Base-by-base conservation (phyloP, 305 asterid genomes). In the Fraxinus greggii region DNA sequence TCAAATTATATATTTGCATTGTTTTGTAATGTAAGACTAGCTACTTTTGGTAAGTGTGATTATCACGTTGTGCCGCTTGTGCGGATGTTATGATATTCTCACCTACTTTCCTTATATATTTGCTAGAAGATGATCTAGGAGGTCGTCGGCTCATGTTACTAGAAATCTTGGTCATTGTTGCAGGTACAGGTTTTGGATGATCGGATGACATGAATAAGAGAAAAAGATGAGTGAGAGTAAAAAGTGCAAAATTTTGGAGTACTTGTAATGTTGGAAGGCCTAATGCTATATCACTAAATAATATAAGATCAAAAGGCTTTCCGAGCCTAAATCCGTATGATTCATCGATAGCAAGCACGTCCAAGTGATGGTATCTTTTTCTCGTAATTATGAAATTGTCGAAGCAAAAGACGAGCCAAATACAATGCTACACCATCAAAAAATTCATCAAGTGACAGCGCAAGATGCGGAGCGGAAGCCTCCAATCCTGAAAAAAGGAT, bases 381-480 rank as follows among this genome's bases (percentile, higher is more conserved):
- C 84, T 69, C 86, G 85, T 32, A 86, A 76, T 69, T 91, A 91
- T 85, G 98, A 95, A 89, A 95, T 92, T 84, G 86, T 93, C 6
- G 98, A 93, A 87, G 88, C 79, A 40, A 89, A 87, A 80, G 93
- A 94, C 23, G 95, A 86, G 73, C 80, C 78, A 78, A 84, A 83
- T 54, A 79, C 87, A 23, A 21, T 75, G 69, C 80, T 70, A 21
- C 84, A 36, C 61, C 83, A 89, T 54, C 88, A 88, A 72, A 75
- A 80, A 59, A 42, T 69, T 81, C 72, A 72, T 83, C 87, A 85
- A 72, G 86, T 74, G 79, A 86, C 81, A 86, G 78, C 59, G 29
- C 85, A 78, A 5, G 90, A 79, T 31, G 86, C 84, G 74, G 90
- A 90, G 83, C 85, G 83, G 79, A 90, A 80, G 82, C 97, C 93